Evolutionary conservation across 345 rosid genomes (phyloP).

Genomic region (Linum lewisii): DNA sequence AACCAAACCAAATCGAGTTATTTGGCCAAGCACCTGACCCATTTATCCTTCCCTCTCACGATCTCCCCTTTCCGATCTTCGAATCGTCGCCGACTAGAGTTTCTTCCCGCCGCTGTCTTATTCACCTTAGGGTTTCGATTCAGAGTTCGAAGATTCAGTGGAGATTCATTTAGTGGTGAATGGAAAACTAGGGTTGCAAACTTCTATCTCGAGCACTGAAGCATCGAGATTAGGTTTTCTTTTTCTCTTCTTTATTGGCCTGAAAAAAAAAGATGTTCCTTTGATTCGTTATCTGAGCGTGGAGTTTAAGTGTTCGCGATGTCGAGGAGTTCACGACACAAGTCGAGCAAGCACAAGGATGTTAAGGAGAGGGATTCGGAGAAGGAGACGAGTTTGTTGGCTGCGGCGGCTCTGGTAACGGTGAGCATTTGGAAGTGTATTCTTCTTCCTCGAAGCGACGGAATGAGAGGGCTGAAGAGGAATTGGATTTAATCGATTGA

Average conservation of each 20-base stretch:
- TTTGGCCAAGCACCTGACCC: too few relatives aligned
- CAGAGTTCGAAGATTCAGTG: too few relatives aligned
- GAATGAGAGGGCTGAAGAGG: constrained; percentile 47
- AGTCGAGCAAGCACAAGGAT: constrained; percentile 84
- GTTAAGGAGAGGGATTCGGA: constrained; percentile 77
- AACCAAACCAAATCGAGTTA: too few relatives aligned
- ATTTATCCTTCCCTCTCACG: too few relatives aligned
- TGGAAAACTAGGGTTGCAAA: too few relatives aligned
- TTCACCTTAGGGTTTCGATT: constrained; percentile 11
- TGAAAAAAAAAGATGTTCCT: too few relatives aligned
- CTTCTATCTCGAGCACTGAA: too few relatives aligned
- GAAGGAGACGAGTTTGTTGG: constrained; percentile 43
- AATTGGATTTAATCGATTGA: too few relatives aligned
- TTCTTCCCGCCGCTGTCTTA: constrained; percentile 9
- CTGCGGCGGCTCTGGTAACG: too few relatives aligned
- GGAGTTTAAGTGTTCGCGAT: constrained; percentile 20
- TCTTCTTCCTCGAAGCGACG: constrained; percentile 49
- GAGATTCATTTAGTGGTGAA: too few relatives aligned
- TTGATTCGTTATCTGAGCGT: neutral
- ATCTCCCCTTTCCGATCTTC: too few relatives aligned
- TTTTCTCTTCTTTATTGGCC: too few relatives aligned
- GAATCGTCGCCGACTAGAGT: constrained; percentile 24
- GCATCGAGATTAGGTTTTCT: neutral
- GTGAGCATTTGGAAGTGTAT: constrained; percentile 47
- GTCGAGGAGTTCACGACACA: constrained; percentile 91